Percentiles rank a stretch among this genome's conserved stretches.
Conservation (phyloP, 768 basidiomycete genomes). For the Gymnopilus junonius region DNA sequence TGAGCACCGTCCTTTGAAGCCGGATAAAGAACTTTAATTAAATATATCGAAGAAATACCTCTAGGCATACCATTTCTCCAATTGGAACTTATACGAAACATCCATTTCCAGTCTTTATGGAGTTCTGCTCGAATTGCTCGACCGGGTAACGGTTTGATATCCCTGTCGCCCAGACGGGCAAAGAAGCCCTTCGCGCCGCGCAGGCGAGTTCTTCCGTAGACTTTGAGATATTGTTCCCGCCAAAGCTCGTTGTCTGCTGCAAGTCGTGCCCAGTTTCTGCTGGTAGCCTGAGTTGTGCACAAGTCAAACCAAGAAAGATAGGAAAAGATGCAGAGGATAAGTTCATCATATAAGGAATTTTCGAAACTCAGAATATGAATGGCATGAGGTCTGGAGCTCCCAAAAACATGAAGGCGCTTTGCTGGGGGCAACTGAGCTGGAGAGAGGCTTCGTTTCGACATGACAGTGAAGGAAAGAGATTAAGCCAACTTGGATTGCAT, state of each 20-base stretch:
- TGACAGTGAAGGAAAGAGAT: slow-evolving; percentile 19
- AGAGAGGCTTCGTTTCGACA: slow-evolving; percentile 59
- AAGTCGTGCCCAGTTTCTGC: slow-evolving; percentile 68
- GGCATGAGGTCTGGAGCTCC: slow-evolving; percentile 9
- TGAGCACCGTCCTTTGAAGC: slow-evolving; percentile 63
- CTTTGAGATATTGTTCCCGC: slow-evolving; percentile 64
- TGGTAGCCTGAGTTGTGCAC: slow-evolving; percentile 64
- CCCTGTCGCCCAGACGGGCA: slow-evolving; percentile 57
- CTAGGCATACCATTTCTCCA: slow-evolving; percentile 70
- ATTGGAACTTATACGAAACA: slow-evolving; percentile 84
- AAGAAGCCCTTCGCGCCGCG: slow-evolving; percentile 70
- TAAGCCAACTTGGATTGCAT: background rate
- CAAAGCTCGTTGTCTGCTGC: slow-evolving; percentile 76
- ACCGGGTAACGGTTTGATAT: slow-evolving; percentile 62
- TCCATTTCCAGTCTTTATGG: slow-evolving; percentile 81
- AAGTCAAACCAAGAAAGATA: slow-evolving; percentile 70
- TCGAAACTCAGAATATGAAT: slow-evolving; percentile 47
- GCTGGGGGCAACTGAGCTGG: slow-evolving; percentile 53
- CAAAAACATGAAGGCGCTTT: slow-evolving; percentile 54
- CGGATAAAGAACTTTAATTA: slow-evolving; percentile 8
- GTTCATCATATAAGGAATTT: slow-evolving; percentile 71
- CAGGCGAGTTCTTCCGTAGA: slow-evolving; percentile 70
- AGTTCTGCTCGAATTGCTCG: slow-evolving; percentile 43
- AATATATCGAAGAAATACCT: slow-evolving; percentile 14
- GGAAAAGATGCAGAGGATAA: slow-evolving; percentile 75